A percentile compares a stretch with the other conserved stretches of the same genome.
These are phyloP conservation scores for Ophiostoma tasmaniense DNA, from an alignment of 2,329 filamentous ascomycete species.

Conservation along the genomic window DNA sequence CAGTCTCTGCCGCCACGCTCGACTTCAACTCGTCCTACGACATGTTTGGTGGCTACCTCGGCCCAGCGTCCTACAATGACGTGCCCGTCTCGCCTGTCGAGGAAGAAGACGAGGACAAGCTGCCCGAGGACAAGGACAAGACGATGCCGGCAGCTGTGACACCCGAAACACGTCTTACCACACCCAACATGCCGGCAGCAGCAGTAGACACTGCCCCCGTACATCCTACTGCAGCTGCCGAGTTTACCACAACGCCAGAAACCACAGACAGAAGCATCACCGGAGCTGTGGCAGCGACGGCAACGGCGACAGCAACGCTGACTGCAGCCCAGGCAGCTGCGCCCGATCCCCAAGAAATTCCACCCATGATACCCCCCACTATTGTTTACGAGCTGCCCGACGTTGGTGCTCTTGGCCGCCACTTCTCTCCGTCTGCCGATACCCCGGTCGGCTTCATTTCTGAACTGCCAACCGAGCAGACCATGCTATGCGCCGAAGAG, in stretches of 20 bases:
- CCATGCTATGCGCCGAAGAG: slow-evolving; percentile 34
- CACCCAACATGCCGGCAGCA: background rate
- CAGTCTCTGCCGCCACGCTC: slow-evolving; percentile 27
- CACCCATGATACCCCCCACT: slow-evolving; percentile 11
- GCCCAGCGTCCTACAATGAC: slow-evolving; percentile 38
- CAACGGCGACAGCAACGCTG: background rate
- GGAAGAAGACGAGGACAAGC: slow-evolving; percentile 26
- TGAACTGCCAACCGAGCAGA: slow-evolving; percentile 40
- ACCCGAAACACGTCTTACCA: slow-evolving; percentile 1
- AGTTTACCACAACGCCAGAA: background rate
- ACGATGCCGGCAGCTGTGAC: background rate
- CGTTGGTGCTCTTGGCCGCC: slow-evolving; percentile 17
- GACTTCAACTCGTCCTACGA: slow-evolving; percentile 35
- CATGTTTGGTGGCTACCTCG: slow-evolving; percentile 47
- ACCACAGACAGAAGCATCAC: slow-evolving; percentile 5
- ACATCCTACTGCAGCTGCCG: background rate
- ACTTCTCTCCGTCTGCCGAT: slow-evolving; percentile 29
- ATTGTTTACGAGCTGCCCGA: slow-evolving; percentile 26
- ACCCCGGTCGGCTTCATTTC: slow-evolving; percentile 34
- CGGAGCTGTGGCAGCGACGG: background rate
- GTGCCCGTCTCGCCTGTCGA: slow-evolving; percentile 34
- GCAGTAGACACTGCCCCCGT: background rate
- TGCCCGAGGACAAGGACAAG: slow-evolving; percentile 5
- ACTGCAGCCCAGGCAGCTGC: slow-evolving; percentile 22
- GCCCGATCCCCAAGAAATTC: slow-evolving; percentile 24